Evolutionary conservation across 1,284 basidiomycete genomes (phyloP), one percentile per base, ranked within the genome.

Genomic region (Bondarzewia mesenterica): DNA sequence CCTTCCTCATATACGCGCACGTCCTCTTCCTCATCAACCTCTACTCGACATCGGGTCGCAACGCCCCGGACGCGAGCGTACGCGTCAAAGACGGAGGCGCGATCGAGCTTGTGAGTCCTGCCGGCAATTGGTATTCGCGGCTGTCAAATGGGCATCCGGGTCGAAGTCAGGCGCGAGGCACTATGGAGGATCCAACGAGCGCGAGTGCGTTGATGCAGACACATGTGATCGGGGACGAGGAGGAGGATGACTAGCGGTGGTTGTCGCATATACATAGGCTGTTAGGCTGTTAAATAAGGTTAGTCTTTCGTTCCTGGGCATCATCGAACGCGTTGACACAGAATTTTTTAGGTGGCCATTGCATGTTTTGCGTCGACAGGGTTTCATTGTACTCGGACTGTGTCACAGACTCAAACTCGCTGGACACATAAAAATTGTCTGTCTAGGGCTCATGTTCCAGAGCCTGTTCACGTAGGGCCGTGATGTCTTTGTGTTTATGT

Each of bases 1-100:
- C 86, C 16, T 54, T 54, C 35, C 25, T 54, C 21, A 22, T 54
- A 10, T 92, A 93, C 63, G 73, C 85, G 10, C 75, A 86, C 56
- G 80, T 84, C 40, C 69, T 77, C 29, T 68, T 74, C 50, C 69
- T 85, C 43, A 68, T 85, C 49, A 67, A 78, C 49, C 67, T 82
- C 8, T 84, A 79, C 62, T 59, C 69, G 5, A 80, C 70, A 1
- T 78, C 80, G 14, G 85, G 86, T 1, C 72, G 73, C 25, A 84
- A 87, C 53, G 74, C 76, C 3, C 37, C 65, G 1, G 46, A 50
- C n/a, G 36, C 57, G 4, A 14, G 47, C 14, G 27, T 52, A 8
- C 43, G 43, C 21, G 47, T 40, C 7, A 49, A 47, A 7, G 57
- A 59, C 6, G 25, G 40, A 23, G 59, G 58, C 37, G 56, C 49